phyloP scores from a whole-genome alignment of 148 eudicot species.

The Linanthus parryae region DNA sequence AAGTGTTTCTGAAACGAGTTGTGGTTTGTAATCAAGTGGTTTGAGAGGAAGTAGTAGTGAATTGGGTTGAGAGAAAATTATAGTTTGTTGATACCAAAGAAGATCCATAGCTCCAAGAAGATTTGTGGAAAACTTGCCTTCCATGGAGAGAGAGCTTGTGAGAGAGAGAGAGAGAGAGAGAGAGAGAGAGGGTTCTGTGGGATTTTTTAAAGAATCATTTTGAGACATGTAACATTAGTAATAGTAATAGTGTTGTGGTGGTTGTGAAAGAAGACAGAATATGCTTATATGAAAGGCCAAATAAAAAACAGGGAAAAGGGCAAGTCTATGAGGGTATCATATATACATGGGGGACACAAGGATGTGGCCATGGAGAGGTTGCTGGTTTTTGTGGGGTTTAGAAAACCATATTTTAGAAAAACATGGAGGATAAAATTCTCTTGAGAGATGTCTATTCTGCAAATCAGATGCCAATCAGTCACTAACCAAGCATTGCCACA shows the following conservation, averaged over 20 bases:
- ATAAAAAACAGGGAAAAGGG: not conserved
- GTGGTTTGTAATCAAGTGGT: conserved; percentile 1
- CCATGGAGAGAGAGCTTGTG: conserved; percentile 16
- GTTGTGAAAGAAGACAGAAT: conserved; percentile 3
- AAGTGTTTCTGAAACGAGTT: conserved; percentile 9
- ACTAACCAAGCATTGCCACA: no score
- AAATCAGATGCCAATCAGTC: no score
- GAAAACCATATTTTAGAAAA: no score
- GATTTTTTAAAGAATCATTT: not conserved
- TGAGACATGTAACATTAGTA: no score
- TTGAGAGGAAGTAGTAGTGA: conserved; percentile 4
- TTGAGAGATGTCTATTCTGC: no score
- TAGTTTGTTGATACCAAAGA: conserved; percentile 42
- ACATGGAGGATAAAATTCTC: no score
- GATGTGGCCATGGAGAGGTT: conserved; percentile 7
- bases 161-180: not conserved
- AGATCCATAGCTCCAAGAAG: conserved; percentile 38
- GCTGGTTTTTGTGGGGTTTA: no score
- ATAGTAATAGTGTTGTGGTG: no score
- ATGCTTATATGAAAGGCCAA: not conserved
- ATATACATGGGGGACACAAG: not conserved
- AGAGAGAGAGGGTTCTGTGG: not conserved
- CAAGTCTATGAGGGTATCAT: not conserved
- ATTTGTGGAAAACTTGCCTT: conserved; percentile 9
- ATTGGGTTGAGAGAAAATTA: conserved; percentile 22